Evolutionary conservation across 768 basidiomycete genomes (phyloP), one percentile per base, ranked within the genome.

Genomic region (Mycena pura): DNA sequence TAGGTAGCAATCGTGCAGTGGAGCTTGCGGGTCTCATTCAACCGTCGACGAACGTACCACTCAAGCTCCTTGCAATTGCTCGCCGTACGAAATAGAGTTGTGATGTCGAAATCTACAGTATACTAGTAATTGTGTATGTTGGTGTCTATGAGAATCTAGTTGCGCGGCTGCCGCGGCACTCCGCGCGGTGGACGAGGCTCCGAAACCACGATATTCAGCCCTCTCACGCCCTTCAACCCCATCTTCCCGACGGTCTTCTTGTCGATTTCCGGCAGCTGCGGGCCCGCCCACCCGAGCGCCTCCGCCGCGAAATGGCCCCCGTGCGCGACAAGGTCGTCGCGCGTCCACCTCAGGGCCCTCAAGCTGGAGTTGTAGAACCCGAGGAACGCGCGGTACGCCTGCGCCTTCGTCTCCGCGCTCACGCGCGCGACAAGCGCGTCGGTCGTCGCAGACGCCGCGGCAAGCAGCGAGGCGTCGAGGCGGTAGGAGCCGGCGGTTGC

Each of bases 381-480:
- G 40, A 88, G 69, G 77, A 78, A 84, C 25, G 84, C 80, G 31
- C 77, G 74, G 65, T 88, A 89, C 1, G 82, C 81, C 65, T 83
- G 78, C 0, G 73, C 74, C 67, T 86, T 88, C 11, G 70, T 63
- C 22, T 80, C 74, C 14, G 64, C 67, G 10, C 74, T 73, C 1
- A 86, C 77, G 0, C 51, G 27, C 28, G 43, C 58, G 44, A 85
- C 65, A 8, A 74, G 73, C 2, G 45, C 2, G 15, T 66, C 50
- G 15, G 82, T 64, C 40, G 24, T 53, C 2, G 21, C 34, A 27
- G 50, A 63, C 36, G 49, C 63, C 19, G 65, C 53, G 32, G 72
- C 68, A 39, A 74, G 49, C 43, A 49, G 22, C 22, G 25, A 34
- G 21, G 25, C 29, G 11, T 32, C 27, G 6, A 66, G 47, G 48